Evolutionary conservation across 2,329 filamentous ascomycete genomes (phyloP).

Genomic region (Didymella pomorum): DNA sequence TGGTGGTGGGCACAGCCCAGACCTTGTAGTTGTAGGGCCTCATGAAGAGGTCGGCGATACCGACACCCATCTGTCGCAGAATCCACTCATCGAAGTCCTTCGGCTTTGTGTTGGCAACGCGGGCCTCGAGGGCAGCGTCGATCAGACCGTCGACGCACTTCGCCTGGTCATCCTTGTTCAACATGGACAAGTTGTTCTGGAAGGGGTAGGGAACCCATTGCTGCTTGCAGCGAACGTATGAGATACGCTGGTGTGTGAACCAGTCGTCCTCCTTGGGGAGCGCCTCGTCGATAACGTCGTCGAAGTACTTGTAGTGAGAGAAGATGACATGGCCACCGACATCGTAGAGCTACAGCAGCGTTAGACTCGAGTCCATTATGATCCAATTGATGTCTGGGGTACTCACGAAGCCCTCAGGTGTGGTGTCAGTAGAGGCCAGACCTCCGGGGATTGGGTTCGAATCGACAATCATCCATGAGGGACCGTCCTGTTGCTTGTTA

Average conservation of each 20-base stretch:
- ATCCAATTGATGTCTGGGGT: slow-evolving; percentile 15
- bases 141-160: slow-evolving; percentile 95
- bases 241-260: slow-evolving; percentile 98
- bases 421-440: slow-evolving; percentile 93
- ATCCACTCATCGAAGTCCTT: slow-evolving; percentile 99
- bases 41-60: slow-evolving; percentile 97
- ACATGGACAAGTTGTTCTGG: slow-evolving; percentile 99
- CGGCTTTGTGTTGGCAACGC: slow-evolving; percentile 89
- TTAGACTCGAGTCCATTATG: slow-evolving; percentile 27
- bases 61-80: slow-evolving; percentile 85
- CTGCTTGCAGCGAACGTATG: slow-evolving; percentile 95
- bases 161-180: slow-evolving; percentile 97
- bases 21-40: slow-evolving; percentile 99
- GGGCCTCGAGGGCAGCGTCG: slow-evolving; percentile 86
- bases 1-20: slow-evolving; percentile 97
- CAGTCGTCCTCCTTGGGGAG: slow-evolving; percentile 93
- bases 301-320: slow-evolving; percentile 99
- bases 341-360: slow-evolving; percentile 78
- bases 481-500: slow-evolving; percentile 71
- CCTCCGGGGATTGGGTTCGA: slow-evolving; percentile 90
- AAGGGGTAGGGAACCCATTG: slow-evolving; percentile 99
- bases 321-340: slow-evolving; percentile 98
- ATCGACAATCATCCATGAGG: slow-evolving; percentile 97
- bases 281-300: slow-evolving; percentile 97
- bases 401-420: slow-evolving; percentile 96